phyloP scores from a whole-genome alignment of 176 grass and related monocot genomes.

The Oryza meyeriana region DNA sequence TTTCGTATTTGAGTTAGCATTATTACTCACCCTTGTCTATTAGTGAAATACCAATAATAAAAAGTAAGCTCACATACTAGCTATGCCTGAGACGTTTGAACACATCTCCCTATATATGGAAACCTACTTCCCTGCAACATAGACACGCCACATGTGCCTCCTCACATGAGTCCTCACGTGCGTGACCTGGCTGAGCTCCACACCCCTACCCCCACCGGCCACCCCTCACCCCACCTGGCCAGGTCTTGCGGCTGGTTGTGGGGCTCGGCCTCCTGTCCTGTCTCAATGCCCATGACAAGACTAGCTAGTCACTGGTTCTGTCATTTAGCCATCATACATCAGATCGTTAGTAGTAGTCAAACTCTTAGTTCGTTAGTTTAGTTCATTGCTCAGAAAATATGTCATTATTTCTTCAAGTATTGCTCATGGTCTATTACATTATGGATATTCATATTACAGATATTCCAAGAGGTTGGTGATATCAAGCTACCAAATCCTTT shows the following conservation, averaged over 20 bases:
- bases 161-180: too few relatives aligned
- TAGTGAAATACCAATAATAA: background rate
- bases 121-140: background rate
- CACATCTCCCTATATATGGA: background rate
- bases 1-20: background rate
- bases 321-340: conserved; percentile 8
- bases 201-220: too few relatives aligned
- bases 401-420: background rate
- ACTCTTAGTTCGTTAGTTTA: background rate
- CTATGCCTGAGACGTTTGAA: background rate
- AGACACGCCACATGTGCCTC: background rate
- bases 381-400: background rate
- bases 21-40: background rate
- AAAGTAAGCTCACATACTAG: background rate
- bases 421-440: conserved; percentile 26
- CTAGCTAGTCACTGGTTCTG: background rate
- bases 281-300: background rate
- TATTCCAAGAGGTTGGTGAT: conserved; percentile 76
- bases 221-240: background rate
- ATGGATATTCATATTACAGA: conserved; percentile 48
- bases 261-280: background rate
- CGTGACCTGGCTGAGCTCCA: too few relatives aligned
- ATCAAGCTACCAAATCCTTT: conserved; percentile 86
- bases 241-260: background rate
- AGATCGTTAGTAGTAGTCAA: conserved; percentile 6